Base-by-base conservation (phyloP, 768 basidiomycete genomes). In the Tricholoma bakamatsutake region DNA sequence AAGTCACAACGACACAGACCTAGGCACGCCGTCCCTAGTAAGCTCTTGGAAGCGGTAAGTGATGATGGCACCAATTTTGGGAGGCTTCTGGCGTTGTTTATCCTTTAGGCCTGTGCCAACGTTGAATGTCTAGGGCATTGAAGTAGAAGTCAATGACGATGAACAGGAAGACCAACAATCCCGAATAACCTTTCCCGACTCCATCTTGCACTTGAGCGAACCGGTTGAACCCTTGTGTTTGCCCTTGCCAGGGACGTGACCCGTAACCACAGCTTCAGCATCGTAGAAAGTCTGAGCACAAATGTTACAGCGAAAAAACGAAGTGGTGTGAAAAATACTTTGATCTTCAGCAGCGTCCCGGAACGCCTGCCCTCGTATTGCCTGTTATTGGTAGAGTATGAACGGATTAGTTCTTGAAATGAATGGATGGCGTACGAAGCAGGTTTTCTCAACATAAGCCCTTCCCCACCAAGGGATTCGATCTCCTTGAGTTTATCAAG, bases 1-100 rank as follows among this genome's bases (percentile, higher is more conserved):
- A 15, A 30, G 7, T 27, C 9, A 35, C 9, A 42, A 9, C 35
- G n/a, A n/a, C 15, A 52, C 69, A 24, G 55, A 81, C 81, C 82
- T 71, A n/a, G 82, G 82, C 3, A 80, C 78, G 1, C 80, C 78
- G 59, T 80, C 78, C 57, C 70, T 74, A 1, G 81, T 83, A 15
- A 84, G 67, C 62, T 83, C 82, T 60, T 83, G 81, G 64, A 83
- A 84, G 31, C 80, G 74, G 67, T 84, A 84, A 0, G 72, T 72
- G 31, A 84, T 77, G 55, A 84, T 82, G 0, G 75, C 65, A 5
- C 81, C 82, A 31, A 82, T 64, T 59, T 77, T 76, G 3, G 82
- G 81, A n/a, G 82, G 82, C 35, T 73, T 73, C 55, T 71, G 70
- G 55, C 82, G 76, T 54, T 78, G 78, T 56, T 77, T 78, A 62